Conservation (phyloP, 331 rosid genomes). For the Malus hybrid region DNA sequence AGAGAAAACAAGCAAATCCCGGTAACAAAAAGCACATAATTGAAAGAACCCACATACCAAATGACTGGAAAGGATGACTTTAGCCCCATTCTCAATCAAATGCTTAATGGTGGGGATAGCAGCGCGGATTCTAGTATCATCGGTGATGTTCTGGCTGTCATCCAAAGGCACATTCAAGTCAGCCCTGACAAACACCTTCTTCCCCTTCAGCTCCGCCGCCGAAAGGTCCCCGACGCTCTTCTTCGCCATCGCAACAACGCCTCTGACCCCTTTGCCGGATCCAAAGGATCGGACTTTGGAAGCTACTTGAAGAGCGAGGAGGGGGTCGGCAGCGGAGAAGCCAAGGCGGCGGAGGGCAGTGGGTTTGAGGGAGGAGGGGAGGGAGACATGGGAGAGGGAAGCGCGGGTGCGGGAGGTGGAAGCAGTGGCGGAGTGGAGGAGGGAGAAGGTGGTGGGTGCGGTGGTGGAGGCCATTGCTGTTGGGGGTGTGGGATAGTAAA, state of each 20-base stretch:
- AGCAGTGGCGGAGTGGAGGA: constrained; percentile 46
- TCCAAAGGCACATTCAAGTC: constrained; percentile 90
- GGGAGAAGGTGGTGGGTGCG: constrained; percentile 53
- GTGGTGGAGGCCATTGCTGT: constrained; percentile 68
- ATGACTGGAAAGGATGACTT: constrained; percentile 86
- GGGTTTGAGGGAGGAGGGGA: constrained; percentile 48
- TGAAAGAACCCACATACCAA: constrained; percentile 38
- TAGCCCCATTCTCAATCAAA: constrained; percentile 76
- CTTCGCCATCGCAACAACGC: constrained; percentile 76
- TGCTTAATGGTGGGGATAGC: constrained; percentile 87
- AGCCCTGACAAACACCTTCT: constrained; percentile 82
- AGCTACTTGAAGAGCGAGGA: constrained; percentile 50
- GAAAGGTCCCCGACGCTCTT: constrained; percentile 83
- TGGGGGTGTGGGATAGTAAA: neutral
- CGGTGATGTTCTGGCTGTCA: constrained; percentile 83
- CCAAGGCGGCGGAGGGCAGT: constrained; percentile 55
- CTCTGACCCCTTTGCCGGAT: constrained; percentile 41
- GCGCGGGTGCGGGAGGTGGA: constrained; percentile 36
- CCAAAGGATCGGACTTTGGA: constrained; percentile 35
- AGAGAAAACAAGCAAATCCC: neutral
- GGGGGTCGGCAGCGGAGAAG: constrained; percentile 68
- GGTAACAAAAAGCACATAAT: neutral
- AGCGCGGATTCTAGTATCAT: constrained; percentile 91
- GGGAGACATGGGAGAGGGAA: constrained; percentile 36
- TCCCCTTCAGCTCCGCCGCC: constrained; percentile 72